Evolutionary conservation across 495 filamentous ascomycete species (phyloP).

Genomic region (Apodospora peruviana): DNA sequence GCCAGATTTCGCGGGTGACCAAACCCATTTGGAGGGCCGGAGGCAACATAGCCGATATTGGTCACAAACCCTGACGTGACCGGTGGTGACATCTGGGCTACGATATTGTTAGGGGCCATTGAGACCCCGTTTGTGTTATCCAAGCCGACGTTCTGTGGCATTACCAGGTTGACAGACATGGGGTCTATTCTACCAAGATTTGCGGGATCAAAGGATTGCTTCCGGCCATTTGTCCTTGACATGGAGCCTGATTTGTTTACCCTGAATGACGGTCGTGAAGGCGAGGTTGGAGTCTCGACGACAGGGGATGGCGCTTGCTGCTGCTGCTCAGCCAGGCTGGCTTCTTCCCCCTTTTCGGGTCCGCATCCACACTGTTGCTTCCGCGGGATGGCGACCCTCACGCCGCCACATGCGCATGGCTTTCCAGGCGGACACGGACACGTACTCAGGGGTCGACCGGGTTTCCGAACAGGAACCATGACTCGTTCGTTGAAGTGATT

Average conservation of each 20-base stretch:
- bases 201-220: conserved; percentile 38
- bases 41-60: conserved; percentile 1
- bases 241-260: conserved; percentile 31
- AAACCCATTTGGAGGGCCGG: conserved; percentile 4
- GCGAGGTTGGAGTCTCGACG: conserved; percentile 28
- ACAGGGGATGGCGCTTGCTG: too few relatives aligned
- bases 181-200: conserved; percentile 42
- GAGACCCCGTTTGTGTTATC: conserved; percentile 11
- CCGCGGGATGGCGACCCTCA: conserved; percentile 49
- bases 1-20: background rate
- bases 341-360: conserved; percentile 1
- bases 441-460: conserved; percentile 68
- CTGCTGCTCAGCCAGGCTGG: conserved; percentile 2
- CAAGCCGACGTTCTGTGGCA: conserved; percentile 10
- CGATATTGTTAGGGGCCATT: conserved; percentile 1
- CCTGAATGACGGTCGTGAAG: conserved; percentile 32
- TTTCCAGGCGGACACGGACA: conserved; percentile 67
- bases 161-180: conserved; percentile 33
- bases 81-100: background rate
- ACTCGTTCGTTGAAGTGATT: conserved; percentile 65
- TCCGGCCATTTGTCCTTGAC: conserved; percentile 28
- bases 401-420: conserved; percentile 40
- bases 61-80: background rate
- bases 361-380: conserved; percentile 45
- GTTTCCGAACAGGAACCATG: conserved; percentile 74